Evolutionary conservation across 768 basidiomycete genomes (phyloP).

Genomic region (Boletus reticuloceps): DNA sequence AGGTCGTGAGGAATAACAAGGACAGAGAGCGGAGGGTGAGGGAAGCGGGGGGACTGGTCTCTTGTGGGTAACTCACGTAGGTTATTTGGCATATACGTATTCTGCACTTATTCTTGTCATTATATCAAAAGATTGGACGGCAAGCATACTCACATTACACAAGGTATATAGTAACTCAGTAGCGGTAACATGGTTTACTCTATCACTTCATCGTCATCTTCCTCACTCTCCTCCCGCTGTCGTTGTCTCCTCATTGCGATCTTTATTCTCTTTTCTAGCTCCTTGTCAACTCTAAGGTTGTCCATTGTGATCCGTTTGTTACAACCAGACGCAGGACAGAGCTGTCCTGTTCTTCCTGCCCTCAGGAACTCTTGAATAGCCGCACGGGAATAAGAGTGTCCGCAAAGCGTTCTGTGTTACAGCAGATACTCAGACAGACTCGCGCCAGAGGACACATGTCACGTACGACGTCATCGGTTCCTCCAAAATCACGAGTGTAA

Average conservation of each 20-base stretch:
- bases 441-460: neutral
- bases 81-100: neutral
- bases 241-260: slow-evolving; percentile 52
- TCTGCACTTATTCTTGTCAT: neutral
- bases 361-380: slow-evolving; percentile 68
- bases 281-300: slow-evolving; percentile 53
- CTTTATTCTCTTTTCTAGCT: slow-evolving; percentile 61
- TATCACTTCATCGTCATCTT: slow-evolving; percentile 48
- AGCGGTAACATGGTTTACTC: slow-evolving; percentile 36
- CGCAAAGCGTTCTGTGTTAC: slow-evolving; percentile 56
- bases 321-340: slow-evolving; percentile 77
- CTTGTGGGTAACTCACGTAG: too few species aligned
- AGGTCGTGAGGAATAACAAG: slow-evolving; percentile 57
- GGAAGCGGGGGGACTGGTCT: slow-evolving; percentile 57
- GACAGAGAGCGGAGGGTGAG: slow-evolving; percentile 66
- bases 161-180: slow-evolving; percentile 1
- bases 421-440: neutral
- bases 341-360: slow-evolving; percentile 31
- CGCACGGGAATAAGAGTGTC: slow-evolving; percentile 77
- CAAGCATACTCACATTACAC: slow-evolving; percentile 8
- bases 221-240: slow-evolving; percentile 35
- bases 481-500: slow-evolving; percentile 62
- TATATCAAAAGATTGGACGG: neutral
- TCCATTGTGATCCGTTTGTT: slow-evolving; percentile 50
- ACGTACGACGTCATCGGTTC: slow-evolving; percentile 84